Evolutionary conservation across 106 monocot species (phyloP), one percentile per base, ranked within the genome.

Genomic region (Xerophyta viscosa): DNA sequence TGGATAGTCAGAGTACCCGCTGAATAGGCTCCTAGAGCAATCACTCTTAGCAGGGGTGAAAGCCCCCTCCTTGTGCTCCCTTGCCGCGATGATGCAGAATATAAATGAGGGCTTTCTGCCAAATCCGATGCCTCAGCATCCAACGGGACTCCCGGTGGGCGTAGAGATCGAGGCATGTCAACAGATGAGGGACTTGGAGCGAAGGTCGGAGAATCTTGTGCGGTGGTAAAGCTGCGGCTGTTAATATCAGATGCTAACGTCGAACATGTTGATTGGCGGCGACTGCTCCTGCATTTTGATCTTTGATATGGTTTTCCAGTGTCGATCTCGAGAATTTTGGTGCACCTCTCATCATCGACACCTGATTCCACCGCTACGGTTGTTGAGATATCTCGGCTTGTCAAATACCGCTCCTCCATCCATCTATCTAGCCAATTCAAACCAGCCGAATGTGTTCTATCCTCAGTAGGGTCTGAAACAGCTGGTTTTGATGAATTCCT

Each of bases 1-100:
- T 0, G 90, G 85, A 50, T 71, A 69, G 49, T 81, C 84, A 2
- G 77, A 47, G 65, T 69, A 85, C 2, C 70, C 64, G 26, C 77
- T 74, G 57, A 81, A 74, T 27, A 70, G 41, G 67, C 77, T 69
- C 49, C 60, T 41, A 1, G 73, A 61, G 57, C 76, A 80, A 20
- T 90, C 84, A 36, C 79, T 81, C 71, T 74, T 74, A 0, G 83
- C 29, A 0, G 90, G 82, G 2, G 82, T 75, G 61, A 78, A 78
- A 62, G 58, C 1, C 80, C 62, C 24, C 67, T 65, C 56, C 72
- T 51, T 0, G 82, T 63, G 55, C 73, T 77, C 24, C 74, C 86
- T 0, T 58, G 57, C 11, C 61, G 63, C 1, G 88, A 89, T 2
- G 76, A 47, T 24, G 70, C 73, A 0, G 76, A 72, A 62, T 52